Conservation (phyloP, 768 basidiomycete species). For the Heimioporus sp. region DNA sequence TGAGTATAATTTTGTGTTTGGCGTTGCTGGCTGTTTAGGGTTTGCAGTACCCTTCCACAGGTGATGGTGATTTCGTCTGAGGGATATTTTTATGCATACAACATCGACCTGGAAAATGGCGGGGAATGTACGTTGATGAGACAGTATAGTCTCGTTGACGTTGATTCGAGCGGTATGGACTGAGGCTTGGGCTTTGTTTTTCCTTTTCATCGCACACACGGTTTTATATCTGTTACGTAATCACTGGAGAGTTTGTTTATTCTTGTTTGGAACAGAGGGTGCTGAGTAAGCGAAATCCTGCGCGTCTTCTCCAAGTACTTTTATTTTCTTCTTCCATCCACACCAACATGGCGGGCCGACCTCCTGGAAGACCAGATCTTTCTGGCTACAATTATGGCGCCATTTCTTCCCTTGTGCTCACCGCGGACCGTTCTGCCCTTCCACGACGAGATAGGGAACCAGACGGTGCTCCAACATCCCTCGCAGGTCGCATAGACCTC, state of each 20-base stretch:
- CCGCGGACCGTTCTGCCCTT: constrained; percentile 79
- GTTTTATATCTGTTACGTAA: too few relatives aligned
- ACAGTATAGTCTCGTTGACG: constrained; percentile 63
- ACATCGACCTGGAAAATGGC: constrained; percentile 92
- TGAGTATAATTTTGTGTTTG: constrained; percentile 38
- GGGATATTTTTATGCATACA: constrained; percentile 94
- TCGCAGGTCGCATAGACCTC: constrained; percentile 86
- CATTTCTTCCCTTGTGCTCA: constrained; percentile 91
- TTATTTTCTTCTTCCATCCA: background rate
- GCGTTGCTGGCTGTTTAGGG: background rate
- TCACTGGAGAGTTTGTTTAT: constrained; percentile 9
- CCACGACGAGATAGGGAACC: constrained; percentile 93
- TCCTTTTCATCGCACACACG: background rate
- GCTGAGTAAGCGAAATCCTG: constrained; percentile 10
- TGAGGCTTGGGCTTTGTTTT: constrained; percentile 18
- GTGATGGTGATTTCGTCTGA: constrained; percentile 97
- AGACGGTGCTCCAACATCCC: constrained; percentile 92
- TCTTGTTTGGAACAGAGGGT: constrained; percentile 17
- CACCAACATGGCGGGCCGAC: constrained; percentile 37
- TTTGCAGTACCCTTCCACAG: constrained; percentile 81
- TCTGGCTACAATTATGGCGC: constrained; percentile 96
- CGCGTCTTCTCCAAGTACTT: background rate
- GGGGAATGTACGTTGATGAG: constrained; percentile 95
- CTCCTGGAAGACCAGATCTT: constrained; percentile 66
- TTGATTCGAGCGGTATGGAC: constrained; percentile 25